Conservation (phyloP, 345 rosid species). For the Gossypium turneri region DNA sequence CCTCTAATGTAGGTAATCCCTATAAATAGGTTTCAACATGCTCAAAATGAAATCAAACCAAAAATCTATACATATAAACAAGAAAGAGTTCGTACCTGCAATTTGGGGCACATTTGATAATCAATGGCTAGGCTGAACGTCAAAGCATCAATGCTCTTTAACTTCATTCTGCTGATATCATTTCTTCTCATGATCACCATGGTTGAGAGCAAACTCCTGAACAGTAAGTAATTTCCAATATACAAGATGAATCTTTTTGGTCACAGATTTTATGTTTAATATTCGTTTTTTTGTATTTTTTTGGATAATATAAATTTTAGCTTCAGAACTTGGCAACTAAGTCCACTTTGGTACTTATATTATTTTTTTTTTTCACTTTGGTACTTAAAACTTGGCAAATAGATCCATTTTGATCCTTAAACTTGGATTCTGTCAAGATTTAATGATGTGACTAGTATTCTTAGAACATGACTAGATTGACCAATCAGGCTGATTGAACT, state of each 20-base stretch:
- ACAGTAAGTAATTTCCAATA: conserved; percentile 1
- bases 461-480: too few relatives aligned
- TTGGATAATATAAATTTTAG: too few relatives aligned
- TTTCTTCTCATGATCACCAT: conserved; percentile 9
- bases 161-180: conserved; percentile 9
- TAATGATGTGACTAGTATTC: too few relatives aligned
- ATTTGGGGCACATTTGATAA: background rate
- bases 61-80: background rate
- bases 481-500: fast-evolving
- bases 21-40: background rate
- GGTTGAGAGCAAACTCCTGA: conserved; percentile 5
- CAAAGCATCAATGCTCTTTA: background rate
- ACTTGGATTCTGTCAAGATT: too few relatives aligned
- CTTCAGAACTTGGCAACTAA: too few relatives aligned
- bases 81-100: background rate
- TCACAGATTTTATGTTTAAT: background rate
- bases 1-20: background rate
- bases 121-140: background rate
- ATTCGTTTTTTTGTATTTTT: background rate
- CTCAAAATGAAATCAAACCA: background rate
- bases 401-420: too few relatives aligned
- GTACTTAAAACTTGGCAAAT: too few relatives aligned
- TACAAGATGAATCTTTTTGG: background rate
- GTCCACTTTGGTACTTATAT: too few relatives aligned
- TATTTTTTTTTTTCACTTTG: too few relatives aligned